These are phyloP conservation scores for Zizania palustris DNA, from an alignment of 202 grass and related monocot species.

Conservation along the genomic window DNA sequence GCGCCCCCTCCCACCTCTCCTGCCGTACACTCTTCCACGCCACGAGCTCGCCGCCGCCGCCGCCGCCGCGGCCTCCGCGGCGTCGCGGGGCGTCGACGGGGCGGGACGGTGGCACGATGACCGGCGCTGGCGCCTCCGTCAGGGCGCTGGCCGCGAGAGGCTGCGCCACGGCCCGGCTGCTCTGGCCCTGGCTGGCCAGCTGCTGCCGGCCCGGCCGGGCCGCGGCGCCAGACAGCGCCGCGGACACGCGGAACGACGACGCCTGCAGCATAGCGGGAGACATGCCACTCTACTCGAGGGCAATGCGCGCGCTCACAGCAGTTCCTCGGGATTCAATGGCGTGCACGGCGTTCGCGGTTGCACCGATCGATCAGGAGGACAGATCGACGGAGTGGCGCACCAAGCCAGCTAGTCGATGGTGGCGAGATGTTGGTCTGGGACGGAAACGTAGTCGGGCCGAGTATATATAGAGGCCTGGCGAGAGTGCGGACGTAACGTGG, in stretches of 20 bases:
- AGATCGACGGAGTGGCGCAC: neutral
- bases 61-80: constrained; percentile 24
- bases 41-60: constrained; percentile 56
- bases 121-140: constrained; percentile 39
- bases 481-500: neutral
- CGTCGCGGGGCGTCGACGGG: constrained; percentile 40
- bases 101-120: constrained; percentile 11
- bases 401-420: neutral
- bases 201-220: constrained; percentile 30
- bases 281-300: constrained; percentile 11
- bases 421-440: constrained; percentile 32
- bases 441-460: constrained; percentile 25
- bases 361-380: neutral
- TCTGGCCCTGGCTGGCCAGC: constrained; percentile 8
- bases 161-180: constrained; percentile 32
- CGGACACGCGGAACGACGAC: constrained; percentile 32
- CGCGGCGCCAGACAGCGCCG: constrained; percentile 32
- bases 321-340: neutral
- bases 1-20: constrained; percentile 86
- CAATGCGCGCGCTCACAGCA: neutral
- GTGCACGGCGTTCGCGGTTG: neutral
- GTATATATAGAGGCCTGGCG: constrained; percentile 42
- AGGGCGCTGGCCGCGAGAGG: constrained; percentile 49
- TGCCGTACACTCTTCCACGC: constrained; percentile 87
- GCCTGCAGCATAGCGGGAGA: constrained; percentile 19